Evolutionary conservation across 805 yeast genomes (phyloP), one percentile per base, ranked within the genome.

Genomic region (Nadsonia fulvescens): DNA sequence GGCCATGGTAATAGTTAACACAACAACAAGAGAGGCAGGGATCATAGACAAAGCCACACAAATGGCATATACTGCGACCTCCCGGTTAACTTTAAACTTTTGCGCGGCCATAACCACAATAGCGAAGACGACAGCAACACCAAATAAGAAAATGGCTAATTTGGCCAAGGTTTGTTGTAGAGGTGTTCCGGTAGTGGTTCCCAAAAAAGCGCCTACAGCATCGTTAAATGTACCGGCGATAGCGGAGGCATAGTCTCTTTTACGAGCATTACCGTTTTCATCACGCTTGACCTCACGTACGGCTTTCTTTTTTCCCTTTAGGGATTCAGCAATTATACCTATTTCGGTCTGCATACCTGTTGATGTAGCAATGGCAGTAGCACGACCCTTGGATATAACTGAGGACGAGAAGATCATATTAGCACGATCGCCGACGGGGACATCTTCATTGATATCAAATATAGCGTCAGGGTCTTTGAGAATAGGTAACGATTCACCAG

Each of bases 31-130:
- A 1, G 83, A 70, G 3, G 82, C 74, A 3, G 89, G 89, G 36
- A 75, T 75, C 81, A 76, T 76, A 4, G 83, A 68, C 24, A 75
- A 53, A 40, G 76, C 77, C 24, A 76, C 83, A 53, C 91, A 79
- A 41, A 81, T 72, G 14, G 93, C 93, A 44, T 79, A 79, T 25
- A 79, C 70, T 8, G 91, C 92, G 18, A 79, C 89, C 38, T 78
- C 81, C 30, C 60, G 65, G 37, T 66, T 70, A n/a, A 79, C 92
- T 8, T 54, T 41, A 48, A 78, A 70, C 33, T 63, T 63, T 49
- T 79, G 91, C 6, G 89, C 67, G 2, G 71, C 91, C 91, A 79
- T 74, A 3, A 77, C 91, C 11, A 81, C 67, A 31, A 81, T 70
- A 2, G 93, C 93, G 43, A 78, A 72, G 1, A 81, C 37, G n/a